These are phyloP conservation scores for Podospora fimiseda DNA, from an alignment of 495 filamentous ascomycete species.

Conservation along the genomic window DNA sequence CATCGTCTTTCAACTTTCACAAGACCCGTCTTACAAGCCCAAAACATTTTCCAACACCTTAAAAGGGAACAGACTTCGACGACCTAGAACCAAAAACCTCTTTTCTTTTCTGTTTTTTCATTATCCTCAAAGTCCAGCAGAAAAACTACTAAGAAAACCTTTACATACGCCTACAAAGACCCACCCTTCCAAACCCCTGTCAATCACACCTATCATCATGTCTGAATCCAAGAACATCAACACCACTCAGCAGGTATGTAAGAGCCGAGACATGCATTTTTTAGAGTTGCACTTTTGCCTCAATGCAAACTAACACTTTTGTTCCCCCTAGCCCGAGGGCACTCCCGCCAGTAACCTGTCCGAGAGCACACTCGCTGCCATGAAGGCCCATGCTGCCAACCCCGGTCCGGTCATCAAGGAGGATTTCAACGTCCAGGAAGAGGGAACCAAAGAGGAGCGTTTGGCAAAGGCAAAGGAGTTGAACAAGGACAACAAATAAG, in stretches of 20 bases:
- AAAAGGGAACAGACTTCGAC: background rate
- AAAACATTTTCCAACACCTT: background rate
- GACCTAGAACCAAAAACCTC: background rate
- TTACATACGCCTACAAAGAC: background rate
- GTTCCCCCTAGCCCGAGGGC: too few species aligned
- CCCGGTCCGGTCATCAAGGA: conserved; percentile 46
- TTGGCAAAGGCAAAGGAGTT: conserved; percentile 56
- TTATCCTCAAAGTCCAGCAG: background rate
- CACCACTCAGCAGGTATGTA: conserved; percentile 4
- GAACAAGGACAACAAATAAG: conserved; percentile 48
- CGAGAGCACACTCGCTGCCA: conserved; percentile 24
- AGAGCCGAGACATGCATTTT: background rate
- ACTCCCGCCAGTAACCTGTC: conserved; percentile 19
- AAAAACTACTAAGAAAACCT: background rate
- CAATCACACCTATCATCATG: background rate
- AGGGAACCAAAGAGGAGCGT: conserved; percentile 63
- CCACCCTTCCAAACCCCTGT: background rate
- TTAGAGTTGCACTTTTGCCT: too few species aligned
- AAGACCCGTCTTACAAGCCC: background rate
- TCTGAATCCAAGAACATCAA: background rate
- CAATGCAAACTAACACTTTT: too few species aligned
- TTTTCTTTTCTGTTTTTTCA: background rate
- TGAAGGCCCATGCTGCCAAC: conserved; percentile 40
- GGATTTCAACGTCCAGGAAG: conserved; percentile 39
- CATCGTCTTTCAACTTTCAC: background rate